These are phyloP conservation scores for Saxophila tyrrhenica DNA, from an alignment of 495 filamentous ascomycete genomes.

Conservation along the genomic window DNA sequence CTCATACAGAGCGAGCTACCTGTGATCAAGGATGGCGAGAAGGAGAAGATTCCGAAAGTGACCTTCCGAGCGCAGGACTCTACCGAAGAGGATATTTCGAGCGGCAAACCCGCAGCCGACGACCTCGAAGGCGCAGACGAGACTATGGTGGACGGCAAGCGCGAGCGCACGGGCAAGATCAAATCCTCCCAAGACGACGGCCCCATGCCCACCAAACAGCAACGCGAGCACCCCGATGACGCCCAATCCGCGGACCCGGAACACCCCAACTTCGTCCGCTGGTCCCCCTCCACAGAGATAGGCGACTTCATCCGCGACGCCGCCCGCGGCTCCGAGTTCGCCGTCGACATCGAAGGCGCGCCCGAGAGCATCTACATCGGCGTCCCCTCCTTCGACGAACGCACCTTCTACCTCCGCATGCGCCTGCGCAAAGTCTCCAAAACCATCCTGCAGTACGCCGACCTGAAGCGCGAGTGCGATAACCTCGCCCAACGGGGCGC, in stretches of 20 bases:
- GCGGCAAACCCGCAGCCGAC: slow-evolving; percentile 18
- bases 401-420: slow-evolving; percentile 74
- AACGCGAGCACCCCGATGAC: slow-evolving; percentile 16
- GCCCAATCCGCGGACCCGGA: slow-evolving; percentile 1
- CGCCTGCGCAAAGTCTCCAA: slow-evolving; percentile 58
- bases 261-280: slow-evolving; percentile 61
- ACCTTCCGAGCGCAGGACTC: slow-evolving; percentile 73
- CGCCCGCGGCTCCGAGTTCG: slow-evolving; percentile 70
- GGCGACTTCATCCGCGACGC: slow-evolving; percentile 94
- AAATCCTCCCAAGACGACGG: neutral
- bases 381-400: slow-evolving; percentile 78
- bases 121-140: slow-evolving; percentile 31
- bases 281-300: slow-evolving; percentile 80
- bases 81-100: slow-evolving; percentile 45
- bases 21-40: slow-evolving; percentile 48
- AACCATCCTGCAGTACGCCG: slow-evolving; percentile 53
- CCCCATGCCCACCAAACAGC: slow-evolving; percentile 20
- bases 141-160: slow-evolving; percentile 40
- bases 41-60: slow-evolving; percentile 50
- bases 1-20: slow-evolving; percentile 85
- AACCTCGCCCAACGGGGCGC: slow-evolving; percentile 60
- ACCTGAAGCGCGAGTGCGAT: slow-evolving; percentile 76
- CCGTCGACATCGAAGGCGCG: slow-evolving; percentile 68
- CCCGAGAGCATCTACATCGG: slow-evolving; percentile 58
- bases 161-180: slow-evolving; percentile 37